Percentiles rank a stretch among this genome's conserved stretches.
phyloP scores from a whole-genome alignment of 1,284 basidiomycete genomes.

The Malassezia sympodialis region DNA sequence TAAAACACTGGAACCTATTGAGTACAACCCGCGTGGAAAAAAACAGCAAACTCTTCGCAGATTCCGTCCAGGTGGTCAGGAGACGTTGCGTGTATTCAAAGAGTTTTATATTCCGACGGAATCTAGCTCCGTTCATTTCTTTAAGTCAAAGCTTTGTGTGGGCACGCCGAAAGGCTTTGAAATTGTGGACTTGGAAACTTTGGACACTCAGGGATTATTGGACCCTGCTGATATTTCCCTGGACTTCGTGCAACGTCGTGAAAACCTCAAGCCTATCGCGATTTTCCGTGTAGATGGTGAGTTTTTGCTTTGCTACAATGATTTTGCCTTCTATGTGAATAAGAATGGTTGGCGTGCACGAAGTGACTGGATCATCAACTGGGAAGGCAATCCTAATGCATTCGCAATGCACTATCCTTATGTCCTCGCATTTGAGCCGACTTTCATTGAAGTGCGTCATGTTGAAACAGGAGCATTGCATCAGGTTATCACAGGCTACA shows the following conservation, averaged over 20 bases:
- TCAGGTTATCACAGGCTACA: conserved; percentile 71
- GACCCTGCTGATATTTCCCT: conserved; percentile 84
- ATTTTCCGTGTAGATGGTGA: conserved; percentile 95
- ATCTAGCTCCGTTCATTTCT: conserved; percentile 89
- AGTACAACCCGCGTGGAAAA: conserved; percentile 65
- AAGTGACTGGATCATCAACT: conserved; percentile 84
- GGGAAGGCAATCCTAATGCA: conserved; percentile 86
- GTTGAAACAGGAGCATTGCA: conserved; percentile 84
- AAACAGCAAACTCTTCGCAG: conserved; percentile 80
- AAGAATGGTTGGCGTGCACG: conserved; percentile 86
- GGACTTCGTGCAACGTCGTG: conserved; percentile 83
- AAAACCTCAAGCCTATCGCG: conserved; percentile 82
- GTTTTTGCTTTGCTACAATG: conserved; percentile 95
- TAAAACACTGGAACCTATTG: conserved; percentile 93
- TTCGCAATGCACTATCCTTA: conserved; percentile 96
- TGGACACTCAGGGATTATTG: conserved; percentile 90
- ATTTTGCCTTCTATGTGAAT: conserved; percentile 98
- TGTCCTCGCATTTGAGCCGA: conserved; percentile 90
- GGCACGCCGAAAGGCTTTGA: conserved; percentile 98
- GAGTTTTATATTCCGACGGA: conserved; percentile 97
- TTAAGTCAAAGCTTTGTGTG: conserved; percentile 94
- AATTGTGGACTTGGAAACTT: conserved; percentile 91
- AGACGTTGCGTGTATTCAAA: conserved; percentile 84
- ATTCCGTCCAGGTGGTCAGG: conserved; percentile 83
- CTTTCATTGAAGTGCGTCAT: conserved; percentile 91